These are phyloP conservation scores for Starmerella apis DNA, from an alignment of 805 yeast genomes.

Conservation along the genomic window DNA sequence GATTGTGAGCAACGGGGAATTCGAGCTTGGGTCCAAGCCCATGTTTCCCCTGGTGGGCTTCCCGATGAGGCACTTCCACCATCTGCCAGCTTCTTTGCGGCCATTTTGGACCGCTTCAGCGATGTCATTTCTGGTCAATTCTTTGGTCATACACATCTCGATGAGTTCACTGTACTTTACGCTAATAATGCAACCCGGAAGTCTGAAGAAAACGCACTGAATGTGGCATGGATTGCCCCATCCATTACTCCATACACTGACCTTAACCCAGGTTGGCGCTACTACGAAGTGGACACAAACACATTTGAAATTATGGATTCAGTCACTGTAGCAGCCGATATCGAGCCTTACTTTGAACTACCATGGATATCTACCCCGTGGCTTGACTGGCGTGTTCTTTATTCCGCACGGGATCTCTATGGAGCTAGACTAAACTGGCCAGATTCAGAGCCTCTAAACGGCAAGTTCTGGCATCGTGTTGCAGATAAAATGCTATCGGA, in stretches of 20 bases:
- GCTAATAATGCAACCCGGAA: constrained; percentile 39
- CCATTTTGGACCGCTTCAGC: constrained; percentile 54
- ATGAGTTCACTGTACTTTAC: constrained; percentile 53
- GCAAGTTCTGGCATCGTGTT: constrained; percentile 55
- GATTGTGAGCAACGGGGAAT: constrained; percentile 48
- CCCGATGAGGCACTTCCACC: constrained; percentile 53
- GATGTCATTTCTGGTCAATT: constrained; percentile 57
- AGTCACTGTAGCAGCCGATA: constrained; percentile 47
- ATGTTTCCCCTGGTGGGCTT: constrained; percentile 46
- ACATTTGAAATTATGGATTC: constrained; percentile 54
- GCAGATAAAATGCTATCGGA: constrained; percentile 39
- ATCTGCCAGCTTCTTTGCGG: constrained; percentile 45
- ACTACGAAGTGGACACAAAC: constrained; percentile 53
- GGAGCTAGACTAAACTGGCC: constrained; percentile 47
- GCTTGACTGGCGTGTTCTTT: constrained; percentile 53
- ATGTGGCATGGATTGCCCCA: constrained; percentile 55
- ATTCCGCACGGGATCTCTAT: constrained; percentile 53
- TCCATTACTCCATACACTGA: constrained; percentile 53
- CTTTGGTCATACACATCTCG: constrained; percentile 63
- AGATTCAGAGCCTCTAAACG: constrained; percentile 47
- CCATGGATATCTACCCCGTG: constrained; percentile 32
- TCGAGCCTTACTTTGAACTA: constrained; percentile 41
- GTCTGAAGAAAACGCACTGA: constrained; percentile 39
- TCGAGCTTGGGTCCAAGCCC: constrained; percentile 65
- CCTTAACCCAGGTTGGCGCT: constrained; percentile 63